phyloP scores from a whole-genome alignment of 345 rosid species.

The Hibiscus trionum region DNA sequence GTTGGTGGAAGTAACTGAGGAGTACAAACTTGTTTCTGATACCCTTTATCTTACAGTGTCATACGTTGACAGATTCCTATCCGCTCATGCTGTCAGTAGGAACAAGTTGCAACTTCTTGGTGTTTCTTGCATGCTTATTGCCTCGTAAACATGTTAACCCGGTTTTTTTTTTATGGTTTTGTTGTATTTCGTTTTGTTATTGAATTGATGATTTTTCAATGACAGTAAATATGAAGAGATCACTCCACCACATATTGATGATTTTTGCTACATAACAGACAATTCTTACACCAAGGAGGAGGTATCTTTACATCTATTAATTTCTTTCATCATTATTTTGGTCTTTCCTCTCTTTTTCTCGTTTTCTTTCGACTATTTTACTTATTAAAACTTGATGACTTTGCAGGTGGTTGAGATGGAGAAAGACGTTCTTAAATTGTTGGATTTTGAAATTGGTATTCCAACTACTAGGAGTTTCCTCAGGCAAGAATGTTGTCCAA shows the following conservation, averaged over 20 bases:
- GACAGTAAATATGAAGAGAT: slow-evolving; percentile 68
- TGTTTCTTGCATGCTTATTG: slow-evolving; percentile 66
- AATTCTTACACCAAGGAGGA: slow-evolving; percentile 58
- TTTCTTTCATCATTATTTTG: background rate
- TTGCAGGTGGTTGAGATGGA: slow-evolving; percentile 57
- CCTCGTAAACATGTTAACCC: slow-evolving; percentile 39
- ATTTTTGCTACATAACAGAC: slow-evolving; percentile 66
- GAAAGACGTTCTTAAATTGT: slow-evolving; percentile 36
- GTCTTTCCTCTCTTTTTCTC: background rate
- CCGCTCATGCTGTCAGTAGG: slow-evolving; percentile 30
- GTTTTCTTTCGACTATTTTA: background rate
- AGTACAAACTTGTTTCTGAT: slow-evolving; percentile 59
- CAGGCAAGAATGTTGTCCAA: slow-evolving; percentile 27
- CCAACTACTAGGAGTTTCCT: slow-evolving; percentile 53
- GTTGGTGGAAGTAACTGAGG: slow-evolving; percentile 67
- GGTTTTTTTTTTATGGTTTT: background rate
- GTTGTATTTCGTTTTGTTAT: background rate
- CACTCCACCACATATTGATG: slow-evolving; percentile 56
- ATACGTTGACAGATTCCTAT: slow-evolving; percentile 55
- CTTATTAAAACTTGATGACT: background rate
- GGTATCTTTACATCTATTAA: slow-evolving; percentile 13
- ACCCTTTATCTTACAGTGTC: slow-evolving; percentile 51
- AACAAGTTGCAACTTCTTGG: slow-evolving; percentile 64
- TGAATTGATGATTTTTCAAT: slow-evolving; percentile 8
- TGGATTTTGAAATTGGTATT: slow-evolving; percentile 54